Percentiles rank a stretch among this genome's conserved stretches.
Evolutionary conservation across 495 filamentous ascomycete species (phyloP).

Genomic region (Clavariopsis aquatica): DNA sequence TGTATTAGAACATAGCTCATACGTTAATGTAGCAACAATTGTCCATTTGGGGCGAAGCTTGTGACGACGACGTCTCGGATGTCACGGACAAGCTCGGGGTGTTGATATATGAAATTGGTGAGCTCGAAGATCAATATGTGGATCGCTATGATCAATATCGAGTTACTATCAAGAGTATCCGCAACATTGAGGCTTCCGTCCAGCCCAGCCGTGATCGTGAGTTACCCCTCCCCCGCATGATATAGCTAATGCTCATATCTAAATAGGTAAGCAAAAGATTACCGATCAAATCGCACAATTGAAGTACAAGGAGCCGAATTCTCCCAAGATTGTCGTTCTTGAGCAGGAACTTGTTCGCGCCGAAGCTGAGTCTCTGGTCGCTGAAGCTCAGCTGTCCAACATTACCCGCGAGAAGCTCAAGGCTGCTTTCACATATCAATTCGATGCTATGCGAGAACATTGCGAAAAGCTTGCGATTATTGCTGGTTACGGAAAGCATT

Average conservation of each 20-base stretch:
- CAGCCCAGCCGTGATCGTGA: constrained; percentile 96
- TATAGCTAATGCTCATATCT: constrained; percentile 13
- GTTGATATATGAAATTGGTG: constrained; percentile 95
- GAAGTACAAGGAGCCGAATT: constrained; percentile 99
- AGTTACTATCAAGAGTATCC: constrained; percentile 98
- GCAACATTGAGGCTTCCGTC: constrained; percentile 97
- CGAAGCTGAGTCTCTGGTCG: constrained; percentile 96
- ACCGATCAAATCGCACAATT: constrained; percentile 98
- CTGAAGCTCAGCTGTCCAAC: constrained; percentile 96
- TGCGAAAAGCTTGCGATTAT: constrained; percentile 98
- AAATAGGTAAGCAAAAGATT: constrained; percentile 93
- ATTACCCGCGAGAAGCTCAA: constrained; percentile 99
- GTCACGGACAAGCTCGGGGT: constrained; percentile 99
- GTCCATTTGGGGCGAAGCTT: constrained; percentile 94
- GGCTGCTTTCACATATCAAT: constrained; percentile 96
- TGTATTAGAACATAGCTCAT: constrained; percentile 37
- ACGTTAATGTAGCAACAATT: constrained; percentile 78
- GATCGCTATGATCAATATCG: constrained; percentile 99
- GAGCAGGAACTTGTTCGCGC: constrained; percentile 98
- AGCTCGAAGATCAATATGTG: constrained; percentile 96
- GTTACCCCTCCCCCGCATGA: constrained; percentile 40
- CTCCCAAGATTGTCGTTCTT: constrained; percentile 92
- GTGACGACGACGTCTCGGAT: constrained; percentile 97
- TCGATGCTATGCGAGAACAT: constrained; percentile 95
- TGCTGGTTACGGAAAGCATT: constrained; percentile 94